Evolutionary conservation across 2,329 filamentous ascomycete species (phyloP).

Genomic region (Fusarium staphyleae): DNA sequence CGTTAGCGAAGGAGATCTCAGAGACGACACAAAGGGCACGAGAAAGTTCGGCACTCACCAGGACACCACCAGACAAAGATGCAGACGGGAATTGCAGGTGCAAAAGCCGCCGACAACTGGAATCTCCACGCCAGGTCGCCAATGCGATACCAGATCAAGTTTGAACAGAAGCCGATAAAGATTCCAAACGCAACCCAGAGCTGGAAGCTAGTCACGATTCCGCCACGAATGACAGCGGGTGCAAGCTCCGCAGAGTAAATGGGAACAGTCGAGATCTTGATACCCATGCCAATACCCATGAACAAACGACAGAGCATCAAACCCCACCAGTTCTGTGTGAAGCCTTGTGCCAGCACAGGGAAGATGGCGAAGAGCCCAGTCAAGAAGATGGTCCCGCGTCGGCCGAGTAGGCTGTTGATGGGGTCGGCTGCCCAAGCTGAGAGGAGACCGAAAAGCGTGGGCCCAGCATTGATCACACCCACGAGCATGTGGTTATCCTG

Average conservation of each 20-base stretch:
- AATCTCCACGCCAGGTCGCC: constrained; percentile 66
- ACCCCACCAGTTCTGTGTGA: constrained; percentile 60
- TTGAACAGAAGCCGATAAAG: constrained; percentile 70
- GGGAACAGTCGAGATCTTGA: constrained; percentile 55
- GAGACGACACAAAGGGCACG: background rate
- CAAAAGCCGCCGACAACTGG: constrained; percentile 68
- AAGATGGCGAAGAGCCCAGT: constrained; percentile 63
- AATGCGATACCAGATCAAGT: constrained; percentile 66
- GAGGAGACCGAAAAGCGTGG: constrained; percentile 33
- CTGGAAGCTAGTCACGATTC: constrained; percentile 59
- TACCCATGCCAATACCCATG: constrained; percentile 67
- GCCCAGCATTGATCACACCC: constrained; percentile 61
- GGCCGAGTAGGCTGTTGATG: constrained; percentile 46
- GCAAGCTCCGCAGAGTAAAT: constrained; percentile 61
- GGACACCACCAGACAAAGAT: constrained; percentile 65
- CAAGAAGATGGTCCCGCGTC: constrained; percentile 56
- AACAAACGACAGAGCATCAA: constrained; percentile 51
- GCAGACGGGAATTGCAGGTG: constrained; percentile 67
- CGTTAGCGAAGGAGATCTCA: background rate
- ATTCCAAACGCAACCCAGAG: constrained; percentile 61
- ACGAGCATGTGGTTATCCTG: constrained; percentile 57
- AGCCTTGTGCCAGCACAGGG: constrained; percentile 60
- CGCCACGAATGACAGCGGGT: constrained; percentile 57
- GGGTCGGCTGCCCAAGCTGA: constrained; percentile 45
- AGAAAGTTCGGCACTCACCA: constrained; percentile 47